Conservation (phyloP, 208 protist genomes). For the Trichomonas gallinae region DNA sequence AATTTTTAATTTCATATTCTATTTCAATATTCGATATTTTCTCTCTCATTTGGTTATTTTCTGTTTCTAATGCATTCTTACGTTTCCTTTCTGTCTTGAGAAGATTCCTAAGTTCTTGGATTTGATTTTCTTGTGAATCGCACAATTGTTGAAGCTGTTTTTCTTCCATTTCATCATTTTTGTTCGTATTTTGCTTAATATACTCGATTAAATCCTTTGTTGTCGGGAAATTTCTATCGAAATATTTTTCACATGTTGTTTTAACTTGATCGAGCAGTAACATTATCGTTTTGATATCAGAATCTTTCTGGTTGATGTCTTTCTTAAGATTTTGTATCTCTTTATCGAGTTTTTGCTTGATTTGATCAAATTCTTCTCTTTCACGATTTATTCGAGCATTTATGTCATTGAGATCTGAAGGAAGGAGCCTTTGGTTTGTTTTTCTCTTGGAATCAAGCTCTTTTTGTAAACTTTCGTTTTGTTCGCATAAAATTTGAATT, state of each 20-base stretch:
- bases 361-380: not conserved
- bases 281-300: not conserved
- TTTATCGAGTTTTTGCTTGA: not conserved
- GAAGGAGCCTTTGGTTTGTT: not conserved
- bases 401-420: not conserved
- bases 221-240: not conserved
- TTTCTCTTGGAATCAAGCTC: not conserved
- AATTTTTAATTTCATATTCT: not conserved
- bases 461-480: not conserved
- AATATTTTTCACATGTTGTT: not conserved
- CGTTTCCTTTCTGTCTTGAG: not conserved
- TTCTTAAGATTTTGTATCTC: not conserved
- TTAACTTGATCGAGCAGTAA: not conserved
- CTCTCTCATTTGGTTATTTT: not conserved
- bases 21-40: not conserved
- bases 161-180: not conserved
- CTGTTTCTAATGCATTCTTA: not conserved
- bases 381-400: not conserved
- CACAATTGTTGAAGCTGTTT: not conserved
- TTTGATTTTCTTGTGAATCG: not conserved
- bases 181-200: not conserved
- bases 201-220: not conserved
- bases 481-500: not conserved
- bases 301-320: not conserved
- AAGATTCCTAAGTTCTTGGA: not conserved